A percentile compares a stretch with the other conserved stretches of the same genome.
Conservation (phyloP, 345 rosid species). For the Rhodamnia argentea region DNA sequence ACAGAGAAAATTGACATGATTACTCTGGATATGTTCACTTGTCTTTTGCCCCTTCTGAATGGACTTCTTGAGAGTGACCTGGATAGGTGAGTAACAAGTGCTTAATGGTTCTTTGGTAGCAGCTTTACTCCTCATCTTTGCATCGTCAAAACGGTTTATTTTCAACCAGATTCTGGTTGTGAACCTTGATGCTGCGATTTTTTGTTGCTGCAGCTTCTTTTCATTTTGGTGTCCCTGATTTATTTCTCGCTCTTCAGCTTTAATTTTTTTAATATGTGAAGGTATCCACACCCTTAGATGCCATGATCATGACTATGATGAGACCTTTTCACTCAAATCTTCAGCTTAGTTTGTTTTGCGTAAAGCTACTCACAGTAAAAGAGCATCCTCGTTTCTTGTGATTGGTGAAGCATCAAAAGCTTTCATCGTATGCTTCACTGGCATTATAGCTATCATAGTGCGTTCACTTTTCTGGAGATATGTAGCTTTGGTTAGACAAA, state of each 20-base stretch:
- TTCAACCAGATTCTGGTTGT: neutral
- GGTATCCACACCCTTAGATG: neutral
- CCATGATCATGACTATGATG: neutral
- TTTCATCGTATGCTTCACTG: neutral
- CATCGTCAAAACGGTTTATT: neutral
- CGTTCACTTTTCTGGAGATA: neutral
- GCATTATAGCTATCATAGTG: neutral
- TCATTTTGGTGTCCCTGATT: neutral
- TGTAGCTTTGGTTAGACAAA: neutral
- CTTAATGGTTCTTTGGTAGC: neutral
- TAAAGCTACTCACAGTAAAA: neutral
- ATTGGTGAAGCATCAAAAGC: neutral
- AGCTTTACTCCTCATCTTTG: neutral
- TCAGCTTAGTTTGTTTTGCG: no score
- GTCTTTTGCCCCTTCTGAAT: slow-evolving; percentile 76
- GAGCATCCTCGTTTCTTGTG: neutral
- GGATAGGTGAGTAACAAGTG: slow-evolving; percentile 54
- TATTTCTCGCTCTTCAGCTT: neutral
- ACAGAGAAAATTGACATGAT: slow-evolving; percentile 61
- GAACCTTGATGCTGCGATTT: neutral
- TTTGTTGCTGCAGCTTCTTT: neutral
- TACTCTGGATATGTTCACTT: slow-evolving; percentile 70
- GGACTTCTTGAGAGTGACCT: slow-evolving; percentile 69
- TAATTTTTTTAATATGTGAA: neutral
- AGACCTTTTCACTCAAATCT: neutral